phyloP scores from a whole-genome alignment of 2,329 filamentous ascomycete genomes.

The Fusarium newnesense region DNA sequence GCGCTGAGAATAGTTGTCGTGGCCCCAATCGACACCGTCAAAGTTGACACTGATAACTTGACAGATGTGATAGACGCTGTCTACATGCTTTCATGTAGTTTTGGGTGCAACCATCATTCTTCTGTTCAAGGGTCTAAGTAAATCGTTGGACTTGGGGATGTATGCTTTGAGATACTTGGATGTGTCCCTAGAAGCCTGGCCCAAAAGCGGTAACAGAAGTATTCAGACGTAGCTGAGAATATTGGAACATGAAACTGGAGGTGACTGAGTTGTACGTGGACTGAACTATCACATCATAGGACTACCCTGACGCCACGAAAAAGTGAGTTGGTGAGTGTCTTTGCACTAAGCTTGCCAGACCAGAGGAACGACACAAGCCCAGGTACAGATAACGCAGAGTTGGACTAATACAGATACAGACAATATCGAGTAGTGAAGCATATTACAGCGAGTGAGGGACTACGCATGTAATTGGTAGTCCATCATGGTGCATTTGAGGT shows the following conservation, averaged over 20 bases:
- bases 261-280: neutral
- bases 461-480: neutral
- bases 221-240: neutral
- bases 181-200: neutral
- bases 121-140: neutral
- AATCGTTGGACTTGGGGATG: neutral
- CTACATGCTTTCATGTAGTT: conserved; percentile 15
- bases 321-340: neutral
- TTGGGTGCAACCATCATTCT: conserved; percentile 2
- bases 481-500: neutral
- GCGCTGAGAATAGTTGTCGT: conserved; percentile 38
- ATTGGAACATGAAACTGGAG: neutral
- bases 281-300: neutral
- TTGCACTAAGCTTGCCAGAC: neutral
- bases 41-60: conserved; percentile 15
- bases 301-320: neutral
- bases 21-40: conserved; percentile 38
- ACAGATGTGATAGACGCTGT: conserved; percentile 30
- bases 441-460: neutral
- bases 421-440: neutral
- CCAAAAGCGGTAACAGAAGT: neutral
- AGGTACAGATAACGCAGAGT: neutral
- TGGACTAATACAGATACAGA: neutral
- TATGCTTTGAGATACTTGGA: conserved; percentile 8
- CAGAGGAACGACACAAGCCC: neutral